Evolutionary conservation across 441 rosid species (phyloP), one percentile per base, ranked within the genome.

Genomic region (Isatis lusitanica): DNA sequence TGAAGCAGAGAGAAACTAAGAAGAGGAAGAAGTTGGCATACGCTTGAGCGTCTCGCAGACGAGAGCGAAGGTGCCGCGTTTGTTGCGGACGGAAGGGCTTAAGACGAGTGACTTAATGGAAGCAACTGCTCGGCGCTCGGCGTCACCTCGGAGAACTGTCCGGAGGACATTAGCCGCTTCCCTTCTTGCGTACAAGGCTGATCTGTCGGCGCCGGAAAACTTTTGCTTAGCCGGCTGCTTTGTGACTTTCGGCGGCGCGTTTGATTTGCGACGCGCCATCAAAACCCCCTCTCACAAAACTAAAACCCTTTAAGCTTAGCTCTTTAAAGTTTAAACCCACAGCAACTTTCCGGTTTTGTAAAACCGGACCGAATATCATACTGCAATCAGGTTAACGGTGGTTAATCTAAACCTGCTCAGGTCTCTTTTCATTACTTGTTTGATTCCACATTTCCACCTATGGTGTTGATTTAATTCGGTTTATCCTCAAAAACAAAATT

Each of bases 41-140:
- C 97, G 79, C 77, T 92, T 92, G 42, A 94, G 90, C 12, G 98
- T 94, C 71, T 94, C 87, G 80, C 97, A 94, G 62, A 94, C 98
- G 48, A 94, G 85, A 81, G 98, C 97, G 70, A 82, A 87, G 63
- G 97, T 94, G 51, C 88, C 97, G 63, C 78, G 86, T 78, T 94
- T 94, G 86, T 94, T 94, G 56, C 78, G 83, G 40, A 90, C 83
- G 17, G 94, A 80, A 59, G 94, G 97, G 73, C 86, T 79, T 26
- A 90, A 90, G 68, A 94, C 90, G 59, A 92, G 93, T 11, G 98
- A 82, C 72, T 94, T 92, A 52, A 94, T 88, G 68, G 97, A 86
- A 42, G 84, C 91, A 12, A 80, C 82, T 57, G 97, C 97, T 70
- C 83, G 90, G 7, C 93, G 92, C 21, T 85, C 82, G 38, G 89